phyloP scores from a whole-genome alignment of 208 protist species.

The Trichomonas vaginalis region DNA sequence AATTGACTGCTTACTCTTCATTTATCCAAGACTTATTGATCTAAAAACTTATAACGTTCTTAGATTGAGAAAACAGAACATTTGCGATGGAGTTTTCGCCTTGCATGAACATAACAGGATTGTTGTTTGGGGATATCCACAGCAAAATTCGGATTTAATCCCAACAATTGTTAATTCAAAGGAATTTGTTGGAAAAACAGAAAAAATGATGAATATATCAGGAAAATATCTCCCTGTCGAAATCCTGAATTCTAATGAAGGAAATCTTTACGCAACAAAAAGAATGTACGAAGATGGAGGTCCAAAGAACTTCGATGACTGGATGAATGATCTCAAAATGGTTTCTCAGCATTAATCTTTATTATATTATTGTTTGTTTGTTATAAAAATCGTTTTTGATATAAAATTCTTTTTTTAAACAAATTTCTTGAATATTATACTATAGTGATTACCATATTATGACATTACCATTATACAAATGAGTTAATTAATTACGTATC shows the following conservation, averaged over 20 bases:
- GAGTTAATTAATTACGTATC: too few species aligned
- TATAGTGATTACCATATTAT: too few species aligned
- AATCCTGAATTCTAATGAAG: background rate
- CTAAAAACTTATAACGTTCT: background rate
- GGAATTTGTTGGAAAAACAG: background rate
- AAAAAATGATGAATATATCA: background rate
- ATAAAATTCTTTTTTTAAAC: too few species aligned
- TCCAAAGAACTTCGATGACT: too few species aligned
- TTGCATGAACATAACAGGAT: background rate
- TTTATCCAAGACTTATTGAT: background rate
- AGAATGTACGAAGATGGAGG: background rate
- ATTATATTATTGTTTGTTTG: too few species aligned
- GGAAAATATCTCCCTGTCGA: background rate
- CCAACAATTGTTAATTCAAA: background rate
- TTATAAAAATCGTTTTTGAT: too few species aligned
- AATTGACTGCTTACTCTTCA: background rate
- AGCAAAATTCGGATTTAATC: background rate
- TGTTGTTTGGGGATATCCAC: background rate
- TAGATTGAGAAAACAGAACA: background rate
- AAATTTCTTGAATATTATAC: too few species aligned
- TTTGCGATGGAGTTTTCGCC: background rate
- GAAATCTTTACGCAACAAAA: background rate
- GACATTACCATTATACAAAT: too few species aligned
- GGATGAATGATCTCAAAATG: too few species aligned
- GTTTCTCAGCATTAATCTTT: too few species aligned